These are phyloP conservation scores for Penstemon eatonii DNA, from an alignment of 257 asterid genomes.

Conservation along the genomic window DNA sequence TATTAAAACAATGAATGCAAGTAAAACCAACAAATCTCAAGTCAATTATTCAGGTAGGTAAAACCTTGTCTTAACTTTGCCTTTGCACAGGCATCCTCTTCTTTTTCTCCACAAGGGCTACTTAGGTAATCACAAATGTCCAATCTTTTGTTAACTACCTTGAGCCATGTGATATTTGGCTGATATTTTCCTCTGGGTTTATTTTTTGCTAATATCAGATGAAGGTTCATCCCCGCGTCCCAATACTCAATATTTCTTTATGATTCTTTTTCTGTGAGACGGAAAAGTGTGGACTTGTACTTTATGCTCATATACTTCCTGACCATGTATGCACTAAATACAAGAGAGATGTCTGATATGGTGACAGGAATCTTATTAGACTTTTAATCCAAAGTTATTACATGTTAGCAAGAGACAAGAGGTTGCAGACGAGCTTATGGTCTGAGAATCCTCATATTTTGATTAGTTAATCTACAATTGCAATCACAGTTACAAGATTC, in stretches of 20 bases:
- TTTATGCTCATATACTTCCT: not conserved
- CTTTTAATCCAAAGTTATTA: too few relatives aligned
- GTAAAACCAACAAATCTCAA: not conserved
- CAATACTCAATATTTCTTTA: too few relatives aligned
- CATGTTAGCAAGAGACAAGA: too few relatives aligned
- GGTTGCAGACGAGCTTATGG: not conserved
- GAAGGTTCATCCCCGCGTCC: not conserved
- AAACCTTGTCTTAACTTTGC: conserved; percentile 1
- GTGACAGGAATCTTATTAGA: not conserved
- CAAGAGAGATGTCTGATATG: not conserved
- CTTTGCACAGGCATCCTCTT: not conserved
- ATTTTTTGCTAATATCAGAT: not conserved
- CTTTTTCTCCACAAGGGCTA: not conserved
- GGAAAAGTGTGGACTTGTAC: too few relatives aligned
- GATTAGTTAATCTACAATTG: not conserved
- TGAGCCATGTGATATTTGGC: not conserved
- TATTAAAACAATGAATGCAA: not conserved
- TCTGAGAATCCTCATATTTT: not conserved
- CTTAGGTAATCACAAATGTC: not conserved
- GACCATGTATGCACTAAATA: not conserved
- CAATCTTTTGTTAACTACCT: not conserved
- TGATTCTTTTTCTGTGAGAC: too few relatives aligned
- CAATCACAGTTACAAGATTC: not conserved
- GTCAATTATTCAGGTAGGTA: not conserved
- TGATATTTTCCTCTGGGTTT: not conserved